A percentile compares a stretch with the other conserved stretches of the same genome.
phyloP scores from a whole-genome alignment of 1,284 basidiomycete genomes.

The Vanrija sp. region DNA sequence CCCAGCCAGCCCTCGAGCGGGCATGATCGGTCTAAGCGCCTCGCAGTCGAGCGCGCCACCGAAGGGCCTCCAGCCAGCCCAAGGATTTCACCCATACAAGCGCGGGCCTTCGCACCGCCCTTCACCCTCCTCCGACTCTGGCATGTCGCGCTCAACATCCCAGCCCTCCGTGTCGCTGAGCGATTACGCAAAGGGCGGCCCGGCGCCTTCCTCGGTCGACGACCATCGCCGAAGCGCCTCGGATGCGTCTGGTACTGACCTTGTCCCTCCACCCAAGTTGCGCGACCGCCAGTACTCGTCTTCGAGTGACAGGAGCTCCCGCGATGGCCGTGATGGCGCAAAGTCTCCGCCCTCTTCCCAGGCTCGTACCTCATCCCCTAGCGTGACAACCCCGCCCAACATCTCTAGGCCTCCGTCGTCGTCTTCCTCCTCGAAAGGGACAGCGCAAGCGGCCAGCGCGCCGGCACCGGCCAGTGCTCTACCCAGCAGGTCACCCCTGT shows the following conservation, averaged over 20 bases:
- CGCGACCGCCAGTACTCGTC: slow-evolving; percentile 8
- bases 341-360: no score
- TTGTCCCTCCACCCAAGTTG: slow-evolving; percentile 16
- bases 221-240: neutral
- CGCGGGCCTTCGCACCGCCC: slow-evolving; percentile 18
- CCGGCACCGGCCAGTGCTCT: neutral
- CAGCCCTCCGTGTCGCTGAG: neutral
- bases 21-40: neutral
- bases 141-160: slow-evolving; percentile 4
- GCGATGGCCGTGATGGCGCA: no score
- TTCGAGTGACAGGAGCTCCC: neutral
- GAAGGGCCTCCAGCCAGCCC: slow-evolving; percentile 2
- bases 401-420: no score
- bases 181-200: neutral
- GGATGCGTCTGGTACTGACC: slow-evolving; percentile 2
- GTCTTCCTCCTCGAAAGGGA: no score
- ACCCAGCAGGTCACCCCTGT: no score
- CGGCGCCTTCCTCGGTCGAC: neutral
- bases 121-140: neutral
- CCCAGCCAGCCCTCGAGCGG: slow-evolving; percentile 7
- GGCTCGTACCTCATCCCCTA: no score
- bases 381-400: no score
- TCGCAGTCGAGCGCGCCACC: neutral
- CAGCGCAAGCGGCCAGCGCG: neutral
- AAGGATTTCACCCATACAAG: slow-evolving; percentile 29